phyloP scores from a whole-genome alignment of 2,329 filamentous ascomycete genomes.

The Trichophyton simii region DNA sequence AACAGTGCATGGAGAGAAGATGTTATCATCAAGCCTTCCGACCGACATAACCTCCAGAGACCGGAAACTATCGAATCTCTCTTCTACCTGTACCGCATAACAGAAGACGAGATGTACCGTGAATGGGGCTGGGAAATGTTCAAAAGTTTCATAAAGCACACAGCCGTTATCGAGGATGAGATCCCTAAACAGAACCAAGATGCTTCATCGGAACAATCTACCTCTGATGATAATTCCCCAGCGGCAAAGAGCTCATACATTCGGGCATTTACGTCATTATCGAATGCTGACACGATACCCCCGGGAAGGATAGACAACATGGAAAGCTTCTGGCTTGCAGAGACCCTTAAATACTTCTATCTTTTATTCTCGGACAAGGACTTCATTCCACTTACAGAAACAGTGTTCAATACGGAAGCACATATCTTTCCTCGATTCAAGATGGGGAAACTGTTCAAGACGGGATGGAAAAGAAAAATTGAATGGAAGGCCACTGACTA shows the following conservation, averaged over 20 bases:
- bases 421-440: slow-evolving; percentile 83
- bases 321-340: slow-evolving; percentile 98
- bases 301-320: slow-evolving; percentile 71
- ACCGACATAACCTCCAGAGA: slow-evolving; percentile 83
- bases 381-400: slow-evolving; percentile 67
- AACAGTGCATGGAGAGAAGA: slow-evolving; percentile 56
- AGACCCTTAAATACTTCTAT: slow-evolving; percentile 97
- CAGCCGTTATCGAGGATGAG: slow-evolving; percentile 52
- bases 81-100: slow-evolving; percentile 98
- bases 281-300: slow-evolving; percentile 60
- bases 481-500: not conserved
- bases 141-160: slow-evolving; percentile 75
- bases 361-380: slow-evolving; percentile 79
- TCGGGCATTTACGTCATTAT: slow-evolving; percentile 65
- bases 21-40: slow-evolving; percentile 65
- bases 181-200: not conserved
- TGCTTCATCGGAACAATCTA: not conserved
- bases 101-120: slow-evolving; percentile 73
- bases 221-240: not conserved
- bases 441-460: slow-evolving; percentile 41
- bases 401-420: slow-evolving; percentile 93
- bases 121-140: slow-evolving; percentile 99
- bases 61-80: slow-evolving; percentile 94
- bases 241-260: slow-evolving; percentile 18
- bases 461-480: slow-evolving; percentile 28